Percentiles rank a stretch among this genome's conserved stretches.
Evolutionary conservation across 306 rosid genomes (phyloP).

Genomic region (Begonia masoniana): DNA sequence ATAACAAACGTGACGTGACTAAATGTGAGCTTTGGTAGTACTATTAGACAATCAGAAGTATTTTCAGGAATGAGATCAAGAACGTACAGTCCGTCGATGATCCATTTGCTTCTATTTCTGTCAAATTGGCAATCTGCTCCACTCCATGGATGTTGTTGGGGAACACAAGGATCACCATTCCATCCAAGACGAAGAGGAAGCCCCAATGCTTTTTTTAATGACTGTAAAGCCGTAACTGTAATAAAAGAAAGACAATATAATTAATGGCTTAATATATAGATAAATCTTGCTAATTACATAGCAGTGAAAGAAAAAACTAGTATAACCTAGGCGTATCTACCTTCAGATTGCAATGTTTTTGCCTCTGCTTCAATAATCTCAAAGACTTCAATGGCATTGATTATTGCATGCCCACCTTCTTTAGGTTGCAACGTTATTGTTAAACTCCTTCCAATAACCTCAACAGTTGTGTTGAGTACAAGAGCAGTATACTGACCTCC

Average conservation of each 20-base stretch:
- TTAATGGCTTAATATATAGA: background rate
- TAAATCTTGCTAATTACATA: background rate
- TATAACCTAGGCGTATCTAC: conserved; percentile 16
- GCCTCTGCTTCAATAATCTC: conserved; percentile 60
- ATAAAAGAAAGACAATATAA: conserved; percentile 1
- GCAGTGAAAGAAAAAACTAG: background rate
- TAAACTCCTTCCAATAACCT: conserved; percentile 69
- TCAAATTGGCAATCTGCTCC: conserved; percentile 82
- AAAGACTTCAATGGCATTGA: conserved; percentile 79
- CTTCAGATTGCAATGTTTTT: conserved; percentile 72
- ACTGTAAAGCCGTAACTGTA: conserved; percentile 73
- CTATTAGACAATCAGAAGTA: background rate
- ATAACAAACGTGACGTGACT: too few relatives aligned
- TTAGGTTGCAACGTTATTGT: conserved; percentile 52
- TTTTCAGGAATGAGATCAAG: conserved; percentile 13
- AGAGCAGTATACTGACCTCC: conserved; percentile 67
- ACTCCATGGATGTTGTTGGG: conserved; percentile 94
- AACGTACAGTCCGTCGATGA: conserved; percentile 84
- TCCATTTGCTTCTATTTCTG: conserved; percentile 54
- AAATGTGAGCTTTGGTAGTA: too few relatives aligned
- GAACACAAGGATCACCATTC: conserved; percentile 99
- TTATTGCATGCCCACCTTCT: conserved; percentile 42
- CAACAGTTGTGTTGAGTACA: conserved; percentile 66
- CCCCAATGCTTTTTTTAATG: conserved; percentile 61
- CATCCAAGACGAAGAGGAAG: conserved; percentile 92